phyloP scores from a whole-genome alignment of 805 yeast genomes.

The Ogataea neopini region DNA sequence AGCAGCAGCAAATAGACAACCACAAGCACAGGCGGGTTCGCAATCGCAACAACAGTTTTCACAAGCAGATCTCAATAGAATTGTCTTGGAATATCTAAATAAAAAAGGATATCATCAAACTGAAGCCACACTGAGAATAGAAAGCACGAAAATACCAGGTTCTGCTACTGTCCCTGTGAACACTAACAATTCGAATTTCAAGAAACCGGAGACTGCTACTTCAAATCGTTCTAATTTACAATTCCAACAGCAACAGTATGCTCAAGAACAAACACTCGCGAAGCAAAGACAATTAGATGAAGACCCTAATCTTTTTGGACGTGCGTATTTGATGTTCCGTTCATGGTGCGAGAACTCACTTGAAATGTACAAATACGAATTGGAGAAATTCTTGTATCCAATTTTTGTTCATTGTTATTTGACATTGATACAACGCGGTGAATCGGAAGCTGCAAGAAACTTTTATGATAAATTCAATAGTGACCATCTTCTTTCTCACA shows the following conservation, averaged over 20 bases:
- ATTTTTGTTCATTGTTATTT: constrained; percentile 87
- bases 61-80: constrained; percentile 85
- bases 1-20: constrained; percentile 5
- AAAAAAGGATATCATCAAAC: constrained; percentile 94
- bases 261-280: constrained; percentile 27
- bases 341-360: constrained; percentile 90
- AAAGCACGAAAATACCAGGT: constrained; percentile 62
- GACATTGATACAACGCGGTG: constrained; percentile 69
- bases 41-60: constrained; percentile 44
- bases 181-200: constrained; percentile 43
- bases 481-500: constrained; percentile 77
- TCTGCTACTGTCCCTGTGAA: constrained; percentile 50
- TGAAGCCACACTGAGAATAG: constrained; percentile 91
- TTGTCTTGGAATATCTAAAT: constrained; percentile 87
- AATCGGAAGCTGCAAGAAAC: constrained; percentile 59
- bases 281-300: constrained; percentile 45
- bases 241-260: constrained; percentile 32
- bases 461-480: constrained; percentile 74
- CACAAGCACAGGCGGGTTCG: constrained; percentile 9
- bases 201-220: constrained; percentile 36
- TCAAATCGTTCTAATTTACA: constrained; percentile 37
- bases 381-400: constrained; percentile 83
- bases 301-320: constrained; percentile 69
- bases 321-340: constrained; percentile 77
- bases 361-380: constrained; percentile 88